phyloP scores from a whole-genome alignment of 305 asterid species.

The Vinca major region DNA sequence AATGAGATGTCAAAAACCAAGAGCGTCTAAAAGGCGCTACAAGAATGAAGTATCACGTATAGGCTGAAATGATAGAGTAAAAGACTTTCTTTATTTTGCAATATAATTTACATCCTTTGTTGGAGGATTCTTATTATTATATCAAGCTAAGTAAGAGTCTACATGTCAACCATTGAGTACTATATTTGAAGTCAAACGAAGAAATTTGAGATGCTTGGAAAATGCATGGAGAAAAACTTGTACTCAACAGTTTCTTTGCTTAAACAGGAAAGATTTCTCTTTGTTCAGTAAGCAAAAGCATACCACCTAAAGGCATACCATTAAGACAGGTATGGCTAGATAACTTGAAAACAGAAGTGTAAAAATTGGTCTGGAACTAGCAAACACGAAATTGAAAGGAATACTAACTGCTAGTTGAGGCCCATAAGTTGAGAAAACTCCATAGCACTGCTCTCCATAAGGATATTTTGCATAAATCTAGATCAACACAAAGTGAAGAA shows the following conservation, averaged over 20 bases:
- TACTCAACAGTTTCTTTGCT: no score
- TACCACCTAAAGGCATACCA: neutral
- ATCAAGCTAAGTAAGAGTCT: neutral
- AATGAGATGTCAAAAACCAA: neutral
- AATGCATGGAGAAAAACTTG: neutral
- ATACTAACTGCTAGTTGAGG: slow-evolving; percentile 38
- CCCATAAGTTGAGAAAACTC: slow-evolving; percentile 38
- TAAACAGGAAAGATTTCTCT: no score
- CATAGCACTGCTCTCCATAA: slow-evolving; percentile 41
- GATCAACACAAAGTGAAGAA: slow-evolving; percentile 11
- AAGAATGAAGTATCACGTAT: neutral
- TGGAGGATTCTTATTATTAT: neutral
- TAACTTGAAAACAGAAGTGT: neutral
- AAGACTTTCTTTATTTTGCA: neutral
- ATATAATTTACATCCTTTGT: neutral
- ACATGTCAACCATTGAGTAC: neutral
- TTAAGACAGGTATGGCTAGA: neutral
- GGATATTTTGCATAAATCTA: slow-evolving; percentile 51
- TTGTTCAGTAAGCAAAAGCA: no score
- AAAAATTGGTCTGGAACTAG: neutral
- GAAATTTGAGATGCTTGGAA: neutral
- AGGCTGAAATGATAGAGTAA: neutral
- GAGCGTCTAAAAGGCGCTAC: neutral
- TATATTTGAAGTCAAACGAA: neutral
- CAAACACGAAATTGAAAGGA: neutral